Percentiles rank a stretch among this genome's conserved stretches.
Evolutionary conservation across 73 alveolate genomes (phyloP).

Genomic region (Paramecium octaurelia): DNA sequence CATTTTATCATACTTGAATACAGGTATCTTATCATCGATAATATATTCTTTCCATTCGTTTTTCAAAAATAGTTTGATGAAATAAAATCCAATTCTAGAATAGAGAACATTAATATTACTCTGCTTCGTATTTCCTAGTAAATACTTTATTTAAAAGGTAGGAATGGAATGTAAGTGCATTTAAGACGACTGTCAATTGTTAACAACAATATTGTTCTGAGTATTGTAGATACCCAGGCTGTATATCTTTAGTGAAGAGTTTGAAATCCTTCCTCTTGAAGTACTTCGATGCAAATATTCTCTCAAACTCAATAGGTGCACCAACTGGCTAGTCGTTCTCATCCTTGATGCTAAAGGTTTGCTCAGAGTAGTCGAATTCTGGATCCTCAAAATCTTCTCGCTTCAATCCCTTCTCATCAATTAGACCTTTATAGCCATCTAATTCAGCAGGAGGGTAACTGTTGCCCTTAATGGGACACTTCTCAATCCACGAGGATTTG

Average conservation of each 20-base stretch:
- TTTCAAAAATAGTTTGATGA: neutral
- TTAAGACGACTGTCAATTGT: neutral
- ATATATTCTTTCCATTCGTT: conserved; percentile 19
- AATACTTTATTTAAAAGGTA: neutral
- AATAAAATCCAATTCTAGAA: conserved; percentile 29
- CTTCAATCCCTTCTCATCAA: conserved; percentile 52
- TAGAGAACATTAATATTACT: neutral
- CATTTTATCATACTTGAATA: neutral
- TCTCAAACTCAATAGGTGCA: conserved; percentile 16
- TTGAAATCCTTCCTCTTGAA: neutral
- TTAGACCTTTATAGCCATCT: conserved; percentile 26
- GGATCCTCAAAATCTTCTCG: conserved; percentile 59
- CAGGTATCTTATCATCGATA: neutral
- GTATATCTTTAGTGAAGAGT: neutral
- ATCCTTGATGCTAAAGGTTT: neutral
- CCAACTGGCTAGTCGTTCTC: neutral
- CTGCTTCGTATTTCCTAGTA: conserved; percentile 36
- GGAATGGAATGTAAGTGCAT: conserved; percentile 1
- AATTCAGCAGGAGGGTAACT: conserved; percentile 28
- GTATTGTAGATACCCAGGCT: neutral
- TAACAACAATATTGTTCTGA: conserved; percentile 42
- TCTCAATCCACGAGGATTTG: neutral
- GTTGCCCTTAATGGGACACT: neutral
- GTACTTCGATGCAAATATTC: neutral
- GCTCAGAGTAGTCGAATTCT: neutral